These are phyloP conservation scores for Blastobotrys robertii DNA, from an alignment of 805 yeast species.

Conservation along the genomic window DNA sequence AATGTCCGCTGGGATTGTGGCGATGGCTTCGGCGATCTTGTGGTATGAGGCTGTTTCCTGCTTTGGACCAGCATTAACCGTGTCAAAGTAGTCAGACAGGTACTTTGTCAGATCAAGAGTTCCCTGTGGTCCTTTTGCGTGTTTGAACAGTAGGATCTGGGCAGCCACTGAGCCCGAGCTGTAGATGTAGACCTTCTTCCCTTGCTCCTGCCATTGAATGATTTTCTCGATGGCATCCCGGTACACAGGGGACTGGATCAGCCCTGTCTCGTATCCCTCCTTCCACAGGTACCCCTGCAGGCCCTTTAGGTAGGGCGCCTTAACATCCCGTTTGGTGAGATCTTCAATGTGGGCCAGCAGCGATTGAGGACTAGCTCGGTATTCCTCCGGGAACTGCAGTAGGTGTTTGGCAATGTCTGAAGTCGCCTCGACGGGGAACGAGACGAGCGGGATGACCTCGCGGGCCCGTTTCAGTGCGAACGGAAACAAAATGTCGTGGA, in stretches of 20 bases:
- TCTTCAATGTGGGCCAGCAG: conserved; percentile 41
- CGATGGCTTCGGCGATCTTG: conserved; percentile 40
- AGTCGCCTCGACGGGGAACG: conserved; percentile 22
- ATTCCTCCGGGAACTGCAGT: conserved; percentile 37
- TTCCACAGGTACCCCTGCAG: conserved; percentile 83
- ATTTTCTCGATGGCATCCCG: conserved; percentile 59
- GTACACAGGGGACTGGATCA: conserved; percentile 67
- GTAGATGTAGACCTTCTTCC: conserved; percentile 50
- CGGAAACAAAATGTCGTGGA: conserved; percentile 63
- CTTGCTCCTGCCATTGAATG: not conserved
- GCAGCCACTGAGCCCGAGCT: conserved; percentile 88
- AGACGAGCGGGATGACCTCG: conserved; percentile 13
- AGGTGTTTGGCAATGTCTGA: conserved; percentile 26
- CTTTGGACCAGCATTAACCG: conserved; percentile 74
- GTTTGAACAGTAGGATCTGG: conserved; percentile 64
- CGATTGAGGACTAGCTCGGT: conserved; percentile 20
- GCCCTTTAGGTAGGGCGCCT: conserved; percentile 65
- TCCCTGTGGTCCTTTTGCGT: conserved; percentile 36
- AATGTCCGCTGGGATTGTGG: conserved; percentile 26
- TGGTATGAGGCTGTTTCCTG: conserved; percentile 46
- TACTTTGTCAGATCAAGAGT: conserved; percentile 42
- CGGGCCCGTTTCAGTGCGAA: conserved; percentile 41
- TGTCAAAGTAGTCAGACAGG: conserved; percentile 70
- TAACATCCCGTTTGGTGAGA: conserved; percentile 58
- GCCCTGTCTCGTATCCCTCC: conserved; percentile 67